Evolutionary conservation across 148 eudicot species (phyloP).

Genomic region (Rhododendron ferrugineum): DNA sequence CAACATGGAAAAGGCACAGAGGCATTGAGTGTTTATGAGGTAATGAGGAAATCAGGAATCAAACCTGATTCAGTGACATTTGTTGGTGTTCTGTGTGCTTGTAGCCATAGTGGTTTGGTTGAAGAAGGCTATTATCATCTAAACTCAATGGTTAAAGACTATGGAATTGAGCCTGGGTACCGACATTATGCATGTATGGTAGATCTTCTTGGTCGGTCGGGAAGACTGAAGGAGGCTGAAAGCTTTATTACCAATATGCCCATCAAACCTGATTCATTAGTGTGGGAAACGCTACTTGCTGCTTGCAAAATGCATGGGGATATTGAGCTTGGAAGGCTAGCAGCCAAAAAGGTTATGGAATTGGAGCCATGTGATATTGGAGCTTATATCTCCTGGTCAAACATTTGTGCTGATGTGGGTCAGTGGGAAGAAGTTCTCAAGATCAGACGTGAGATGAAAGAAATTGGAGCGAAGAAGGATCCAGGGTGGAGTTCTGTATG

Average conservation of each 20-base stretch:
- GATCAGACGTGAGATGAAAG: conserved; percentile 52
- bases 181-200: conserved; percentile 85
- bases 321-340: conserved; percentile 57
- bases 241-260: conserved; percentile 60
- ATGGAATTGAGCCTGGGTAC: conserved; percentile 52
- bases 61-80: conserved; percentile 85
- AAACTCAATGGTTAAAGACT: conserved; percentile 62
- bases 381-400: conserved; percentile 56
- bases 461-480: conserved; percentile 53
- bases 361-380: conserved; percentile 58
- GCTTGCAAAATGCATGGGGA: conserved; percentile 85
- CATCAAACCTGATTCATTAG: conserved; percentile 49
- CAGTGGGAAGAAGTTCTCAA: conserved; percentile 70
- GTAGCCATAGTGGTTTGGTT: conserved; percentile 83
- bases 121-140: conserved; percentile 72
- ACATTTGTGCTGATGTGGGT: conserved; percentile 69
- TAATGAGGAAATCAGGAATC: conserved; percentile 55
- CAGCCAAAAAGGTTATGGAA: conserved; percentile 59
- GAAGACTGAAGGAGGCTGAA: conserved; percentile 68
- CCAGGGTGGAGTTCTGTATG: conserved; percentile 76
- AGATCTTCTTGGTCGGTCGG: conserved; percentile 86
- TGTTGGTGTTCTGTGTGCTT: conserved; percentile 80
- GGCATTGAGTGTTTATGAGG: conserved; percentile 52
- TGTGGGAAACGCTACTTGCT: conserved; percentile 78
- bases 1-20: conserved; percentile 66